Conservation (phyloP, 2,329 filamentous ascomycete species). For the Pestalotiopsis fici region DNA sequence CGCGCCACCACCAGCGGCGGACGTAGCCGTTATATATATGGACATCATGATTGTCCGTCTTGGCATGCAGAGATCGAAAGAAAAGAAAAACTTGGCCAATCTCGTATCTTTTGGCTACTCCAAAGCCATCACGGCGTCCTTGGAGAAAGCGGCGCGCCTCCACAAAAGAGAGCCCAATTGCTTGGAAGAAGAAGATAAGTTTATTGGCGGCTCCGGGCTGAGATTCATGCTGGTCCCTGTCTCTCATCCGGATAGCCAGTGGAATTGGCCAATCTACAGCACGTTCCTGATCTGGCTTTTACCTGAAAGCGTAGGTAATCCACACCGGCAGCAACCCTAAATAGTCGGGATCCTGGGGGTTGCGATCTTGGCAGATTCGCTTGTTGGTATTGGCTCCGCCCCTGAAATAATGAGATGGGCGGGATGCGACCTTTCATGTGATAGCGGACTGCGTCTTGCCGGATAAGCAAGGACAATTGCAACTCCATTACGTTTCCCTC, state of each 20-base stretch:
- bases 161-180: not conserved
- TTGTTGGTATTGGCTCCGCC: not conserved
- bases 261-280: conserved; percentile 8
- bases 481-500: not conserved
- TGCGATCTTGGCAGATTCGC: conserved; percentile 6
- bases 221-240: conserved; percentile 8
- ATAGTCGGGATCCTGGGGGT: not conserved
- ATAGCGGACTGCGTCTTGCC: not conserved
- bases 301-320: conserved; percentile 10
- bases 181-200: not conserved
- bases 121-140: not conserved
- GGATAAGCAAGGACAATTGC: not conserved
- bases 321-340: conserved; percentile 4
- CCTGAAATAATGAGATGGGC: not conserved
- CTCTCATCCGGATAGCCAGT: conserved; percentile 2
- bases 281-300: conserved; percentile 5
- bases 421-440: not conserved
- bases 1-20: not conserved
- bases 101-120: not conserved
- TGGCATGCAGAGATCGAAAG: conserved; percentile 3
- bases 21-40: not conserved
- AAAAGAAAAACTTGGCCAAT: not conserved
- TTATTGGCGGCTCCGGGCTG: not conserved
- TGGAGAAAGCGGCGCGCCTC: not conserved
- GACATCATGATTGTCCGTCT: not conserved